These are phyloP conservation scores for Glonium stellatum DNA, from an alignment of 495 filamentous ascomycete species.

Conservation along the genomic window DNA sequence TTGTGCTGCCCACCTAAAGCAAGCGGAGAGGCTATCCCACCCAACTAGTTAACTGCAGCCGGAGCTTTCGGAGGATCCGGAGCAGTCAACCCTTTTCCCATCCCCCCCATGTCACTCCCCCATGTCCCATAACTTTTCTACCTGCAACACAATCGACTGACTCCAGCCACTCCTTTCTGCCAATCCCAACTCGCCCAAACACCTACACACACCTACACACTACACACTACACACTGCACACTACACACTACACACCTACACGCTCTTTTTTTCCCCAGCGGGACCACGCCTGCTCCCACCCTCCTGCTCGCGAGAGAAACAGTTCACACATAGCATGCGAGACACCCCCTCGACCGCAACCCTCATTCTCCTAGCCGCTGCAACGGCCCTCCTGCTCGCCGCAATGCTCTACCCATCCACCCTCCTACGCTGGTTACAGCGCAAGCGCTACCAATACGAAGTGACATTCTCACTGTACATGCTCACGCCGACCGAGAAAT, in stretches of 20 bases:
- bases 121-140: background rate
- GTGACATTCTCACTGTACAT: constrained; percentile 82
- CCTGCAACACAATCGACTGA: background rate
- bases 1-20: too few species aligned
- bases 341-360: constrained; percentile 23
- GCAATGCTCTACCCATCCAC: constrained; percentile 40
- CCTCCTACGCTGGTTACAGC: constrained; percentile 58
- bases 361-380: constrained; percentile 21
- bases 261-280: too few species aligned
- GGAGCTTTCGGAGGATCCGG: constrained; percentile 7
- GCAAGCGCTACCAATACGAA: constrained; percentile 82
- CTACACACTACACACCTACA: too few species aligned
- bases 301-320: background rate
- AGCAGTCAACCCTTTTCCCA: constrained; percentile 14
- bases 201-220: too few species aligned
- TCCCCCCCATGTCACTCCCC: background rate
- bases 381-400: constrained; percentile 26
- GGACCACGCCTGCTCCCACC: background rate
- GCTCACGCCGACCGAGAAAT: constrained; percentile 75
- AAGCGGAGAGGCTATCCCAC: background rate
- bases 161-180: background rate
- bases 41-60: background rate
- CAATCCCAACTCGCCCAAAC: background rate
- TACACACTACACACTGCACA: too few species aligned
- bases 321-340: constrained; percentile 9